phyloP scores from a whole-genome alignment of 257 asterid species.

The Asclepias syriaca region DNA sequence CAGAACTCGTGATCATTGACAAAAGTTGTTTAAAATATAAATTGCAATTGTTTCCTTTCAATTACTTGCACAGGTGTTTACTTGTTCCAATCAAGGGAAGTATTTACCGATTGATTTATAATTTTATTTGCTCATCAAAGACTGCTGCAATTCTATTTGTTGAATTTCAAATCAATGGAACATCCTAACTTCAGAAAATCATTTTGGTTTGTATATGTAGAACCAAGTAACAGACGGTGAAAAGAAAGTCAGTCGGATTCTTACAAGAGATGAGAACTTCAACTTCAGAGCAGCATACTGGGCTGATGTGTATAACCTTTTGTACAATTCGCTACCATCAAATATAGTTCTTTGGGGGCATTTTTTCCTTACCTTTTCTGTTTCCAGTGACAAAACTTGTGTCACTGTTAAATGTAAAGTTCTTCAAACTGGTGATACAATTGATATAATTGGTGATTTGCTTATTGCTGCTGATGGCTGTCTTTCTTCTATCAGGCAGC shows the following conservation, averaged over 20 bases:
- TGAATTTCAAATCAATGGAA: background rate
- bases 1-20: background rate
- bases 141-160: background rate
- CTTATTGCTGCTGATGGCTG: conserved; percentile 88
- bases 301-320: conserved; percentile 73
- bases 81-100: background rate
- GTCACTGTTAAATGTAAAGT: conserved; percentile 37
- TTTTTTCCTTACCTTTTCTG: conserved; percentile 34
- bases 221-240: conserved; percentile 55
- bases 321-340: conserved; percentile 46
- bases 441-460: conserved; percentile 45
- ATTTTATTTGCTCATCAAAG: background rate
- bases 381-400: conserved; percentile 34
- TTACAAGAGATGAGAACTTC: conserved; percentile 63
- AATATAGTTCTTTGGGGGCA: conserved; percentile 65
- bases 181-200: background rate
- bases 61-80: background rate
- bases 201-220: conserved; percentile 25
- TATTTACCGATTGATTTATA: background rate
- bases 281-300: conserved; percentile 76
- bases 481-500: conserved; percentile 52
- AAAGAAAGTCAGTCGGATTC: conserved; percentile 42
- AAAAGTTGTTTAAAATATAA: background rate
- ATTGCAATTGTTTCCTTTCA: background rate
- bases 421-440: conserved; percentile 39